Evolutionary conservation across 306 rosid genomes (phyloP), one percentile per base, ranked within the genome.

Genomic region (Vigna unguiculata): DNA sequence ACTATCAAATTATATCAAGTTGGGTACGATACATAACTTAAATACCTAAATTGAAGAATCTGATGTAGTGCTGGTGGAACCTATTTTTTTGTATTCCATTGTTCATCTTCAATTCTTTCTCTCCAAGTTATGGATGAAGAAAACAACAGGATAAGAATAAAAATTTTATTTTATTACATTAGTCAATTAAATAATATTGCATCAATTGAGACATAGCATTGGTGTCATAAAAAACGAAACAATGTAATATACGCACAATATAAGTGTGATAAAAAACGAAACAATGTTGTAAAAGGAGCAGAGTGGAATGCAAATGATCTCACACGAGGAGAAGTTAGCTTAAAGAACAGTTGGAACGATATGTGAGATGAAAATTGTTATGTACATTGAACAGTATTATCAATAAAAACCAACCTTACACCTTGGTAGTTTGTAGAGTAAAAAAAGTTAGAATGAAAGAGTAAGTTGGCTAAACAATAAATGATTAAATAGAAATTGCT

Each of bases 311-410:
- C 47, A 32, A 34, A 3, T 17, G 34, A 9, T 61, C 45, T 16
- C 68, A 34, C 22, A 6, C n/a, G 49, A 17, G 9, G 16, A 16
- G 11, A 19, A 2, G 14, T 9, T 36, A 40, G 28, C 28, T 34
- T n/a, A 43, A 45, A 67, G 41, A 41, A 10, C 16, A 1, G 16
- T 68, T 4, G 16, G 24, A 34, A 47, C 6, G 17, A 28, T 28
- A 45, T 6, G 60, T 49, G 24, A 51, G 17, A 61, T 59, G 66
- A 74, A 53, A 81, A 60, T 15, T 20, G 19, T 41, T 52, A 62
- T 43, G 28, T 48, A n/a, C 70, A 82, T 46, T 22, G 49, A 76
- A 4, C 64, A 53, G 16, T 70, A 69, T 8, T 16, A 17, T 17
- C 46, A 54, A 45, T 38, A 59, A 68, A 36, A 61, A 61, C 20